Percentiles rank a stretch among this genome's conserved stretches.
Conservation (phyloP, 2,329 filamentous ascomycete species). For the Fusarium hostae region DNA sequence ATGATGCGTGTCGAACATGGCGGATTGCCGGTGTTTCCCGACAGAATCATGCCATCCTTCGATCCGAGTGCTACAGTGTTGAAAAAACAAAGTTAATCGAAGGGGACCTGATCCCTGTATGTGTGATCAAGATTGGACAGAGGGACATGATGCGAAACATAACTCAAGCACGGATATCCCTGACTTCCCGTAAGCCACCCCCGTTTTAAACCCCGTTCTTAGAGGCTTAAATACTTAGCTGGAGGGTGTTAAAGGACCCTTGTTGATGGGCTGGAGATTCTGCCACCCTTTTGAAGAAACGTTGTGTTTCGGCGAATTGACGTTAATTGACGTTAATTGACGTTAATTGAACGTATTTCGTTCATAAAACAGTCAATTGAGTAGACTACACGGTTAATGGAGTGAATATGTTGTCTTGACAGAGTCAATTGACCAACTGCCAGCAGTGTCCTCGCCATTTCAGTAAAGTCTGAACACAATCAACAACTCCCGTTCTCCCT, state of each 20-base stretch:
- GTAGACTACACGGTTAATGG: not conserved
- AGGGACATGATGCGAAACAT: constrained; percentile 34
- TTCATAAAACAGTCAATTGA: not conserved
- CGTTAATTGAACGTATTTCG: not conserved
- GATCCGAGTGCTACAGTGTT: constrained; percentile 31
- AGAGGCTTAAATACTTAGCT: not conserved
- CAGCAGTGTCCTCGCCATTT: not conserved
- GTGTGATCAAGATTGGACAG: constrained; percentile 13
- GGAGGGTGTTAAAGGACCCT: constrained; percentile 6
- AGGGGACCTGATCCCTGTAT: constrained; percentile 24
- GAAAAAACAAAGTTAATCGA: constrained; percentile 29
- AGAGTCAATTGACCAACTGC: not conserved
- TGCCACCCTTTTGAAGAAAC: constrained; percentile 30
- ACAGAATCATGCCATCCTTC: constrained; percentile 44
- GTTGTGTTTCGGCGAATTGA: constrained; percentile 13
- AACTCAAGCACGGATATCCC: constrained; percentile 31
- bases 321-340: constrained; percentile 2
- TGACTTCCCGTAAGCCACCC: constrained; percentile 13
- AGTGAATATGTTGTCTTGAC: not conserved
- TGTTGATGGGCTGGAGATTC: constrained; percentile 21
- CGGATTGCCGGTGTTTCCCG: constrained; percentile 42
- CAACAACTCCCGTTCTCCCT: constrained; percentile 12
- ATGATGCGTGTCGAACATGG: constrained; percentile 26
- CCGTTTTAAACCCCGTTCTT: constrained; percentile 7
- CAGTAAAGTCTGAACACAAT: constrained; percentile 5